These are phyloP conservation scores for Blastomyces gilchristii DNA, from an alignment of 2,329 filamentous ascomycete species.

Conservation along the genomic window DNA sequence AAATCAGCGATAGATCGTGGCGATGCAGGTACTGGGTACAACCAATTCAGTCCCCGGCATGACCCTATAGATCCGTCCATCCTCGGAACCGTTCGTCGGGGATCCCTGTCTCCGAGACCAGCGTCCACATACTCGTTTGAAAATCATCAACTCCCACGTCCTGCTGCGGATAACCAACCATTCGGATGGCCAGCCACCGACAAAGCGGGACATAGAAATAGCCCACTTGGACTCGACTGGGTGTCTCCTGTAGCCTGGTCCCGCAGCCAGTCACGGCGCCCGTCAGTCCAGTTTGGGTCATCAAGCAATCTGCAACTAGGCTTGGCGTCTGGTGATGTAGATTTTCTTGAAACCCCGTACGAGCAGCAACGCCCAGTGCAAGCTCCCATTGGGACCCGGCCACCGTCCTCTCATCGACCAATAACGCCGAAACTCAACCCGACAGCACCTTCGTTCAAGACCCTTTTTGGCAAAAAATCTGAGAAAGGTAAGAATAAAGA, in stretches of 20 bases:
- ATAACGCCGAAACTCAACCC: conserved; percentile 64
- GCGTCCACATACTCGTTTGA: conserved; percentile 48
- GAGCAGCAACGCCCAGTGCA: conserved; percentile 45
- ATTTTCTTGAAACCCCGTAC: conserved; percentile 39
- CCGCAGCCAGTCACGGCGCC: conserved; percentile 65
- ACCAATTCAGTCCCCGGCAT: conserved; percentile 39
- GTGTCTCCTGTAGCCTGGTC: conserved; percentile 54
- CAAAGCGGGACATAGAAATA: conserved; percentile 45
- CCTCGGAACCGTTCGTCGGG: conserved; percentile 33
- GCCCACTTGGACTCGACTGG: conserved; percentile 46
- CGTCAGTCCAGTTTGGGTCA: conserved; percentile 68
- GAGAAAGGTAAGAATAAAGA: conserved; percentile 27
- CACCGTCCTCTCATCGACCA: conserved; percentile 47
- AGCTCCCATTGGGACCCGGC: conserved; percentile 69
- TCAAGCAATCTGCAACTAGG: conserved; percentile 52
- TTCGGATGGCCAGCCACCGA: conserved; percentile 55
- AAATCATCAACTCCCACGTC: conserved; percentile 51
- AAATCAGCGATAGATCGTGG: conserved; percentile 25
- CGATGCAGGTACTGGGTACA: conserved; percentile 32
- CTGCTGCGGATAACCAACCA: conserved; percentile 66
- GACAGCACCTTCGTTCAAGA: conserved; percentile 77
- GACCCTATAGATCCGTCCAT: conserved; percentile 39
- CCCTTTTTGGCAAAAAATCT: conserved; percentile 49
- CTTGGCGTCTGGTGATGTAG: conserved; percentile 41
- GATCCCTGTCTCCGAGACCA: conserved; percentile 38